Evolutionary conservation across 176 grass and related monocot genomes (phyloP).

Genomic region (Eleusine coracana): DNA sequence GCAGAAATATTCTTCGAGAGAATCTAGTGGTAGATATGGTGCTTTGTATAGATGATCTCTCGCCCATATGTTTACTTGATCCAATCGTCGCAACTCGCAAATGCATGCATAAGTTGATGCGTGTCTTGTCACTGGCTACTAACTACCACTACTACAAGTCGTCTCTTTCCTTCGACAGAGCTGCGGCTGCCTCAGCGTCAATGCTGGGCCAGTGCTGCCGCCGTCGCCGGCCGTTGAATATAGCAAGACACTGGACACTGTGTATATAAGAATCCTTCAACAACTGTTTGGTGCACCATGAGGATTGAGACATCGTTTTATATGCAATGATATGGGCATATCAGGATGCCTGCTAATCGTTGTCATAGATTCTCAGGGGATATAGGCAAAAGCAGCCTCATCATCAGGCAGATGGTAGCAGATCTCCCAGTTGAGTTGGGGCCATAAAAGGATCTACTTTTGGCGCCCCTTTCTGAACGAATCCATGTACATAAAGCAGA

Average conservation of each 20-base stretch:
- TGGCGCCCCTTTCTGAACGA: constrained; percentile 19
- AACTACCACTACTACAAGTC: not conserved
- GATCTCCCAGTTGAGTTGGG: not conserved
- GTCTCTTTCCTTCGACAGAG: not conserved
- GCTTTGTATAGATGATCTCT: not conserved
- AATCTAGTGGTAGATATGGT: not conserved
- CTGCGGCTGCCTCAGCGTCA: not conserved
- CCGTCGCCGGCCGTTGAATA: constrained; percentile 11
- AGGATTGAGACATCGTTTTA: not conserved
- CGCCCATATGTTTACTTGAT: not conserved
- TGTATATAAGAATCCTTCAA: not conserved
- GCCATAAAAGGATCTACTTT: constrained; percentile 1
- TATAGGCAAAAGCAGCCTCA: no score
- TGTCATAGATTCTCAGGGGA: not conserved
- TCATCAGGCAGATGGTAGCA: not conserved
- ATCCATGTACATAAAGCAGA: constrained; percentile 23
- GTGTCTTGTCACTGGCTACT: not conserved
- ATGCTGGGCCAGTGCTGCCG: not conserved
- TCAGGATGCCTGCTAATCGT: not conserved
- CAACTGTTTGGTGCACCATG: constrained; percentile 9
- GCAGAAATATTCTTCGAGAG: not conserved
- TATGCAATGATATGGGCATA: not conserved
- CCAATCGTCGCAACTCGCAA: not conserved
- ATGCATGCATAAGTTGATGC: not conserved
- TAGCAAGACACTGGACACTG: not conserved